Percentiles rank a stretch among this genome's conserved stretches.
phyloP scores from a whole-genome alignment of 2,329 filamentous ascomycete genomes.

The Stemphylium lycopersici region DNA sequence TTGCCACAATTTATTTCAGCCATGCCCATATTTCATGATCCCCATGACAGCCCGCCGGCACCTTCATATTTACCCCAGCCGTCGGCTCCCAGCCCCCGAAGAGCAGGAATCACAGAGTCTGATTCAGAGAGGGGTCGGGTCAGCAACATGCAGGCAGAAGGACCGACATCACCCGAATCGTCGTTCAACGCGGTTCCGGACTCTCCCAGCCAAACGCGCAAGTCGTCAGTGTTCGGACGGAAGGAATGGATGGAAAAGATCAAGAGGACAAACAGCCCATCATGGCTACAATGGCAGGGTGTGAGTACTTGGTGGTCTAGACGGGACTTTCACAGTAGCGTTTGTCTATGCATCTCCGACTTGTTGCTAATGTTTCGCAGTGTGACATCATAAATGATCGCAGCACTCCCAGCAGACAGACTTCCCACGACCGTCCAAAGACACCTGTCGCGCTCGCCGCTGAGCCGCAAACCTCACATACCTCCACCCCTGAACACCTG shows the following conservation, averaged over 20 bases:
- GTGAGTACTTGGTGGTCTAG: constrained; percentile 45
- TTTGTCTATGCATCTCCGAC: neutral
- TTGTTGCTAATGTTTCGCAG: constrained; percentile 28
- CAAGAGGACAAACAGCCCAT: constrained; percentile 77
- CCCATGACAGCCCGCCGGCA: constrained; percentile 34
- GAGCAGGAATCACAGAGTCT: constrained; percentile 20
- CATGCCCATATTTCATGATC: constrained; percentile 52
- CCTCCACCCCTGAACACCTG: constrained; percentile 33
- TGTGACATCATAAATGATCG: constrained; percentile 16
- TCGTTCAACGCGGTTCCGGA: constrained; percentile 17
- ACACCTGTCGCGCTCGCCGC: constrained; percentile 45
- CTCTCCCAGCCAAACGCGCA: constrained; percentile 29
- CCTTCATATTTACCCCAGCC: constrained; percentile 23
- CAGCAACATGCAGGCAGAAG: constrained; percentile 13
- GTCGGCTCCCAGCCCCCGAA: constrained; percentile 21
- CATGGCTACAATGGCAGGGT: constrained; percentile 68
- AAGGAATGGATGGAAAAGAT: constrained; percentile 82
- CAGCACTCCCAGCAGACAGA: constrained; percentile 21
- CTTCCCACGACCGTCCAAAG: constrained; percentile 36
- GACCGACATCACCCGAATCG: constrained; percentile 4
- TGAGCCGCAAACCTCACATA: constrained; percentile 45
- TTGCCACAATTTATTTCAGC: constrained; percentile 22
- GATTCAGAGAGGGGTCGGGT: constrained; percentile 14
- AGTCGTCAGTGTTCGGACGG: constrained; percentile 60
- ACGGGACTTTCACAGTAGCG: neutral